Evolutionary conservation across 2,329 filamentous ascomycete species (phyloP), one percentile per base, ranked within the genome.

Genomic region (Cadophora sp.): DNA sequence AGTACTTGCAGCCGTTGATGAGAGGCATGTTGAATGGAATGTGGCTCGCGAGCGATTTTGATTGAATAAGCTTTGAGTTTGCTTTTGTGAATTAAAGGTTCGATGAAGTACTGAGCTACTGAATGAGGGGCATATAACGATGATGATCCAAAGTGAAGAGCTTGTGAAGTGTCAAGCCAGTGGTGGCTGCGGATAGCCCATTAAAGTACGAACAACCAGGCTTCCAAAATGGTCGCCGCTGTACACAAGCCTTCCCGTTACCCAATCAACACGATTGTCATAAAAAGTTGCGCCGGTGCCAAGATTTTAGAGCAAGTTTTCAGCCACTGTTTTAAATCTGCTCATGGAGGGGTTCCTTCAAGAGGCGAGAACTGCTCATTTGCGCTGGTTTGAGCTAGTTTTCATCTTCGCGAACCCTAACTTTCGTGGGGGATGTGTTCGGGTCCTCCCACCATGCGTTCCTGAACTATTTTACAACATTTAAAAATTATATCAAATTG

Each of bases 1-100:
- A 72, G 62, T 74, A 76, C 67, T 76, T 76, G 64, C 55, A 68
- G 6, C 72, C 73, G 27, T 74, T 71, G 16, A 76, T 73, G 16
- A 75, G 56, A n/a, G 74, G 73, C 74, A 76, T 76, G 7, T n/a
- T 68, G 50, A 14, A 47, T 14, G 16, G 30, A 14, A 33, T 33
- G 16, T 27, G 20, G 60, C 18, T 16, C 36, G 43, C 18, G 11
- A 50, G n/a, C 13, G 20, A 24, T 48, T 27, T 30, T 22, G 13
- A 11, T 8, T 9, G 24, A 56, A 36, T 3, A 39, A 41, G 36
- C 36, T 43, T 41, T 18, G n/a, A 6, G 4, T 30, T 53, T 30
- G 24, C 50, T 33, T 53, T 3, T 18, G 9, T 33, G 24, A 11
- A 33, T 51, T 51, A 13, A 14, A 27, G 22, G 22, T 27, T 27